Percentiles rank a stretch among this genome's conserved stretches.
Conservation (phyloP, 768 basidiomycete genomes). For the Pulveroboletus ravenelii region DNA sequence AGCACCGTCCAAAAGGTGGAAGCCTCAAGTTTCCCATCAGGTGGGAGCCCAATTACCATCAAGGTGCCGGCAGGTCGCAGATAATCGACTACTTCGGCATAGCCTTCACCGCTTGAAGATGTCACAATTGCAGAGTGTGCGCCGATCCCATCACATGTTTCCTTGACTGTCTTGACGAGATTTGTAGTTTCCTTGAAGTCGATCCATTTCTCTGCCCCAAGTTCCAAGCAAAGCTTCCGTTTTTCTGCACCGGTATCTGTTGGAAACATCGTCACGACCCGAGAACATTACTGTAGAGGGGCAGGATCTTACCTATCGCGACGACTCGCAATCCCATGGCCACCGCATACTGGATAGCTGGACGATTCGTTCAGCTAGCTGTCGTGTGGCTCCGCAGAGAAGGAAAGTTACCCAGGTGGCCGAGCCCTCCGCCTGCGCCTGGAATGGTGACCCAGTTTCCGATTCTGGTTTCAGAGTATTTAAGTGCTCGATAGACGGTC, state of each 20-base stretch:
- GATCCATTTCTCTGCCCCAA: slow-evolving; percentile 74
- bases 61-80: slow-evolving; percentile 67
- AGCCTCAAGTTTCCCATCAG: slow-evolving; percentile 49
- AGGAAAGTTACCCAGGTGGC: slow-evolving; percentile 56
- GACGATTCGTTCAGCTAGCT: not conserved
- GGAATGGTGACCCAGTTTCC: slow-evolving; percentile 77
- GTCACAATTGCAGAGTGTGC: slow-evolving; percentile 69
- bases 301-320: slow-evolving; percentile 48
- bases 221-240: slow-evolving; percentile 49
- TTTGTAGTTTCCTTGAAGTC: slow-evolving; percentile 71
- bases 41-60: slow-evolving; percentile 77
- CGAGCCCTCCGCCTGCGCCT: slow-evolving; percentile 79
- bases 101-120: slow-evolving; percentile 42
- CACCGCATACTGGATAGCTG: slow-evolving; percentile 75
- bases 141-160: slow-evolving; percentile 60
- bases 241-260: slow-evolving; percentile 74
- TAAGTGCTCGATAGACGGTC: slow-evolving; percentile 84
- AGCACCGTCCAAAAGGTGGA: slow-evolving; percentile 70
- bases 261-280: not conserved
- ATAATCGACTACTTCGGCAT: slow-evolving; percentile 64
- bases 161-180: slow-evolving; percentile 60
- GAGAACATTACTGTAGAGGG: not conserved
- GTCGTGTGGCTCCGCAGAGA: too few species aligned
- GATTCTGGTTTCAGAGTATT: slow-evolving; percentile 56
- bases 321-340: slow-evolving; percentile 76